Evolutionary conservation across 164 flowering plant species (phyloP).

Genomic region (Hamamelis virginiana): DNA sequence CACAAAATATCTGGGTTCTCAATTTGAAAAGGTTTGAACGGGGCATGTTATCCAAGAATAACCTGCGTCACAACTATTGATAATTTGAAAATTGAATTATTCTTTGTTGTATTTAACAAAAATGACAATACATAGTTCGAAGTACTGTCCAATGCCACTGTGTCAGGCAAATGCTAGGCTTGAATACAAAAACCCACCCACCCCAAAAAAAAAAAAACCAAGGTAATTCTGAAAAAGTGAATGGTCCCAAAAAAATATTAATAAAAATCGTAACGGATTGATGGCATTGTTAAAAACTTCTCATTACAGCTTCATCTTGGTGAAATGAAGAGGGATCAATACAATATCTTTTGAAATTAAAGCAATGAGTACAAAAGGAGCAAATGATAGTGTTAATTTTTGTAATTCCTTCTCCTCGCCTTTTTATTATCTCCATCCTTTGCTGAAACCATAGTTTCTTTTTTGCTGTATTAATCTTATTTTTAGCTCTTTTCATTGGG

Average conservation of each 20-base stretch:
- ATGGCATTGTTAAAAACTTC: not conserved
- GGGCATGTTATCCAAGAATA: no score
- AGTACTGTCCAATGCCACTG: no score
- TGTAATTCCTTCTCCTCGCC: not conserved
- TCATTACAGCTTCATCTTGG: not conserved
- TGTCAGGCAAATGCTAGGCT: no score
- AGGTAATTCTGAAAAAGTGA: not conserved
- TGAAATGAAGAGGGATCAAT: not conserved
- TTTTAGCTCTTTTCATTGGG: not conserved
- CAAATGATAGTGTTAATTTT: not conserved
- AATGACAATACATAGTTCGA: no score
- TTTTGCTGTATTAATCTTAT: not conserved
- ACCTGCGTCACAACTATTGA: no score
- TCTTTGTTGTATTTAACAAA: no score
- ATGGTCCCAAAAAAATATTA: not conserved
- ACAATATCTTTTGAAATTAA: not conserved
- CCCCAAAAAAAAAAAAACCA: not conserved
- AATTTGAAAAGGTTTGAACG: no score
- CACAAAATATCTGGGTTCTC: no score
- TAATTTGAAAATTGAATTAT: no score
- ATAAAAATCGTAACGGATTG: not conserved
- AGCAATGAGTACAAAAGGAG: not conserved
- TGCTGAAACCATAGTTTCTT: not conserved
- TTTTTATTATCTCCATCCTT: not conserved
- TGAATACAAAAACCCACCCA: no score